Evolutionary conservation across 352 stramenopile genomes (phyloP), one percentile per base, ranked within the genome.

Genomic region (Aphanomyces euteiches): DNA sequence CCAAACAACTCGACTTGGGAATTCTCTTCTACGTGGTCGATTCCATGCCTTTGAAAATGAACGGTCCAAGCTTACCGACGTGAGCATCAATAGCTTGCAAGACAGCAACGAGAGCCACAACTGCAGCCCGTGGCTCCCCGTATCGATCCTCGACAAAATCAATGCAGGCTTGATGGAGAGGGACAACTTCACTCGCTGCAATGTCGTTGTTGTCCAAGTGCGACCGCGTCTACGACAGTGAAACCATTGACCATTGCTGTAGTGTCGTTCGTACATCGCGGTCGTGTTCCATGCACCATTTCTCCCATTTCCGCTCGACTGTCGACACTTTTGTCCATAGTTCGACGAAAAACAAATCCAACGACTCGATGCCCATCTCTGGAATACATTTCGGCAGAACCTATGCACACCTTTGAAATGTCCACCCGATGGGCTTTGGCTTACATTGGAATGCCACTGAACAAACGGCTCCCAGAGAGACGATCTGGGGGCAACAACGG

Each of bases 1-100:
- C 64, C 64, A 47, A 70, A 70, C 0, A 70, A 37, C 5, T 70
- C 64, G 17, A 70, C 21, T 28, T 64, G 64, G 7, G 64, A 5
- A 21, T 50, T 70, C 38, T 70, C 45, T 7, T 38, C 64, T 70
- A 21, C 36, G 8, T 36, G 58, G 41, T 38, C 12, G 40, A 13
- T 12, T 64, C 13, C 61, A 21, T 15, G 15, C 53, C 21, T 21
- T 53, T 15, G n/a, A 19, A 53, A 17, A 17, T 38, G 5, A 63
- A 19, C 3, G 3, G 60, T 7, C 7, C 3, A 50, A 15, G 19
- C 40, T 19, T 61, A 70, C 64, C 36, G 19, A 56, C 36, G 48
- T 50, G 48, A 3, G 28, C 8, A 28, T 70, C 64, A 36, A 70
- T 56, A 8, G 64, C 64, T 36, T 70, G 47, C 19, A 70, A 28